These are phyloP conservation scores for Tritrichomonas foetus DNA, from an alignment of 208 protist genomes.

Conservation along the genomic window DNA sequence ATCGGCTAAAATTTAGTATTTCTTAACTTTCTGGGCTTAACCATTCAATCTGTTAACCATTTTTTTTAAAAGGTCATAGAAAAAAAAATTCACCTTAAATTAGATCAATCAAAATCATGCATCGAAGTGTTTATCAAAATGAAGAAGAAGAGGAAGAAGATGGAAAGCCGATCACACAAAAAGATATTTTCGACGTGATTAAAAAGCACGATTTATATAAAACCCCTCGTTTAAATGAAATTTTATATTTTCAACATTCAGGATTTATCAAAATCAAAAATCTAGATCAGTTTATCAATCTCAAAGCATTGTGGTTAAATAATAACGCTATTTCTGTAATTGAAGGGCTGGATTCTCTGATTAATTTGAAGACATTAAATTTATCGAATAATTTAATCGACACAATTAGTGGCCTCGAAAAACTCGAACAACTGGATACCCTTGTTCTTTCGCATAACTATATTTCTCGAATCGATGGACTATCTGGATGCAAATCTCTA, in stretches of 20 bases:
- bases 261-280: slow-evolving; percentile 67
- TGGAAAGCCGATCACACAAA: background rate
- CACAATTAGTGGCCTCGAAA: slow-evolving; percentile 56
- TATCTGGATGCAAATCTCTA: slow-evolving; percentile 52
- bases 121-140: no score
- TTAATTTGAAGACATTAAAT: slow-evolving; percentile 71
- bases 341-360: slow-evolving; percentile 63
- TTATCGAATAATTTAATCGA: slow-evolving; percentile 76
- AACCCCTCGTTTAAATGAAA: slow-evolving; percentile 79
- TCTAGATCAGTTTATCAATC: slow-evolving; percentile 68
- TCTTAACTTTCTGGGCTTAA: no score
- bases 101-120: no score
- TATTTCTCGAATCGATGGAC: slow-evolving; percentile 59
- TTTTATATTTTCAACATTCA: slow-evolving; percentile 77
- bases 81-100: no score
- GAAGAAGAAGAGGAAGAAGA: background rate
- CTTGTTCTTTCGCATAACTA: slow-evolving; percentile 69
- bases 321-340: slow-evolving; percentile 74
- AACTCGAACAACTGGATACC: slow-evolving; percentile 67
- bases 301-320: slow-evolving; percentile 74
- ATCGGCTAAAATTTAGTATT: no score
- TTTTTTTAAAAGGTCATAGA: no score
- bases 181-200: background rate
- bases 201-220: slow-evolving; percentile 2
- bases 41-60: no score